Base-by-base conservation (phyloP, 495 filamentous ascomycete species). In the Recurvomyces mirabilis region DNA sequence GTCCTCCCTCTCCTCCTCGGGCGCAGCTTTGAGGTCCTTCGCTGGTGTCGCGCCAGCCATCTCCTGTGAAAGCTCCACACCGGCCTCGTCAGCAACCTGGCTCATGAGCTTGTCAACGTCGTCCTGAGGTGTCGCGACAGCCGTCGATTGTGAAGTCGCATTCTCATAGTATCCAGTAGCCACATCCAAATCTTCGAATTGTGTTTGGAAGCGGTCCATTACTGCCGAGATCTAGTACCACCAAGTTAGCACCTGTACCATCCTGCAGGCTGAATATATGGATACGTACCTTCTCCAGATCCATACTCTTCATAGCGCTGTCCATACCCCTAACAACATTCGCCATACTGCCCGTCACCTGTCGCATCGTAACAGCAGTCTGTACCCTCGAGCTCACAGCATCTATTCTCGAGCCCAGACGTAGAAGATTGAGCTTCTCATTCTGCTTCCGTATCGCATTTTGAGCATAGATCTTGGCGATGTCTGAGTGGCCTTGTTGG, bases 111-210 rank as follows among this genome's bases (percentile, higher is more conserved):
- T 72, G 62, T 89, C 84, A 10, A 89, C 84, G 53, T 84, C 82
- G 41, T 87, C 84, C 55, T 88, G 84, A 46, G 82, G 82, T 30
- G 83, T 84, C 41, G 75, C 79, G 20, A 81, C 74, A 11, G 81
- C 79, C 0, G 84, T 87, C 35, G 77, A 77, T 32, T 74, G 74
- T 7, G 76, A 74, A 35, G 84, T 87, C 31, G 83, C 83, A 57
- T 84, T 86, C 63, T 87, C 81, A 66, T 87, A 87, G 64, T 86
- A 86, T 19, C 77, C 79, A 38, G 81, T 86, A 55, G 73, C 76
- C 52, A 88, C 82, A 60, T 86, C 84, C 45, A 88, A 76, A 53
- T 88, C 82, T 55, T 88, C 84, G 65, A 86, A 87, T 61, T 89
- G 83, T 33, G 72, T 70, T 60, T 85, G 79, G 68, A 85, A 87